A percentile compares a stretch with the other conserved stretches of the same genome.
phyloP scores from a whole-genome alignment of 495 filamentous ascomycete genomes.

The Talaromyces stipitatus region DNA sequence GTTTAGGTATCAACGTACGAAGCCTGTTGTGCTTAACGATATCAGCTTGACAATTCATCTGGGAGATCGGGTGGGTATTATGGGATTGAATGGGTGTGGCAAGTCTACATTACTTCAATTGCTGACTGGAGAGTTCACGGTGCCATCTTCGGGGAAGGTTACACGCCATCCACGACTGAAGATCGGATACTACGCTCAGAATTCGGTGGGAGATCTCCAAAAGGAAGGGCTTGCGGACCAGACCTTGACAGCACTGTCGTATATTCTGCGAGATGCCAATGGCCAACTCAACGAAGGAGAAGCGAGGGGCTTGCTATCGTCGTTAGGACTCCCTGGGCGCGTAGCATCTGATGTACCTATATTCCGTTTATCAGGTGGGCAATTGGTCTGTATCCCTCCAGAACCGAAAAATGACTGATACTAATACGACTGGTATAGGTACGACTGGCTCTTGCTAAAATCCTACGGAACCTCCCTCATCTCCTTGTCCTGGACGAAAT shows the following conservation, averaged over 20 bases:
- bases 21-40: conserved; percentile 41
- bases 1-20: conserved; percentile 47
- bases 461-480: conserved; percentile 62
- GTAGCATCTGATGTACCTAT: conserved; percentile 64
- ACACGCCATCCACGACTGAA: conserved; percentile 98
- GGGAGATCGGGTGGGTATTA: conserved; percentile 82
- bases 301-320: conserved; percentile 50
- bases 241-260: conserved; percentile 51
- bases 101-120: conserved; percentile 98
- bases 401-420: background rate
- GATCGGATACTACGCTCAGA: conserved; percentile 98
- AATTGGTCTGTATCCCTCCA: conserved; percentile 37
- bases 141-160: conserved; percentile 78
- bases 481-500: conserved; percentile 75
- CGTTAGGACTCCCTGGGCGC: conserved; percentile 58
- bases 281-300: conserved; percentile 52
- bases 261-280: conserved; percentile 41
- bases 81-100: conserved; percentile 94
- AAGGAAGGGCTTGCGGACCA: conserved; percentile 32
- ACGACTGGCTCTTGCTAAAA: conserved; percentile 60
- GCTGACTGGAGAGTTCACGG: conserved; percentile 81
- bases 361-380: conserved; percentile 62
- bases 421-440: conserved; percentile 42
- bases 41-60: conserved; percentile 57
- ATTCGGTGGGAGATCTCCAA: conserved; percentile 62